A percentile compares a stretch with the other conserved stretches of the same genome.
Conservation (phyloP, 352 stramenopile species). For the Blastocystis sp. region DNA sequence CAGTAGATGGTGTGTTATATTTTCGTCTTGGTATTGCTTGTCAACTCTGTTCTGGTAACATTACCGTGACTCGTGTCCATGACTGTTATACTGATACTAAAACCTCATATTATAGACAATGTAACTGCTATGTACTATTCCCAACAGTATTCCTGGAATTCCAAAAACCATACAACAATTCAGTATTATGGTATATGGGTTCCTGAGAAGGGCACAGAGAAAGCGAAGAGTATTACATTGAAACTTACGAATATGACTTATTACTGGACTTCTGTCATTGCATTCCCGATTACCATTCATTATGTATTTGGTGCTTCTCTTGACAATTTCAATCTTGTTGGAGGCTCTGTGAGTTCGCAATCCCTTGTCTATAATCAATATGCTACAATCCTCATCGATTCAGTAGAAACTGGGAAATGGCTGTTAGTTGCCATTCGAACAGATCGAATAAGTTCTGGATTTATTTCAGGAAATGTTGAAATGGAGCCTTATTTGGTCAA, state of each 20-base stretch:
- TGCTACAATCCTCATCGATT: background rate
- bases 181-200: conserved; percentile 27
- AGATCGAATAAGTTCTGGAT: background rate
- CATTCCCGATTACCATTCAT: background rate
- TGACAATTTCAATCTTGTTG: background rate
- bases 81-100: background rate
- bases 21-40: background rate
- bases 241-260: conserved; percentile 18
- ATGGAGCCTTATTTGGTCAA: conserved; percentile 28
- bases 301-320: background rate
- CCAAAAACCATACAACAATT: background rate
- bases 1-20: background rate
- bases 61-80: background rate
- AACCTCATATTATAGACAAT: background rate
- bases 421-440: conserved; percentile 14
- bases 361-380: background rate
- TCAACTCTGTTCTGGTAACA: background rate
- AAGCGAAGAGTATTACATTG: background rate
- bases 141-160: background rate
- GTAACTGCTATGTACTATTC: background rate
- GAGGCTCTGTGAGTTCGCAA: background rate
- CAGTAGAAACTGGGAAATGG: background rate
- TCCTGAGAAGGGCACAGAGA: background rate
- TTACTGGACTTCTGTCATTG: background rate
- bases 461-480: background rate